phyloP scores from a whole-genome alignment of 2,329 filamentous ascomycete genomes.

The Epichloe gansuensis region DNA sequence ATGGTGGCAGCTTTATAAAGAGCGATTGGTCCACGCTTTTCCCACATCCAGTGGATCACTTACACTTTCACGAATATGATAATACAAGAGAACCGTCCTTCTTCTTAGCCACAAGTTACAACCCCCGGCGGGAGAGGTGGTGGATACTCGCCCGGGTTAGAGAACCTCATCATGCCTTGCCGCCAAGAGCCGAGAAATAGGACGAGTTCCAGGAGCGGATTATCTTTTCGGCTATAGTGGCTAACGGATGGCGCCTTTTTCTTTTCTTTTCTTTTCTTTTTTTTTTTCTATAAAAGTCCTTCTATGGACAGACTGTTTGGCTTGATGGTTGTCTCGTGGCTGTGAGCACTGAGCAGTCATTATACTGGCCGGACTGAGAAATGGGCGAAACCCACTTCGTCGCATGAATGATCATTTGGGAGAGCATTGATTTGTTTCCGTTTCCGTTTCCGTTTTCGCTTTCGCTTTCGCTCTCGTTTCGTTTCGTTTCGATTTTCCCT shows the following conservation, averaged over 20 bases:
- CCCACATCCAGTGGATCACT: not conserved
- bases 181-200: not conserved
- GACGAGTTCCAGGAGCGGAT: not conserved
- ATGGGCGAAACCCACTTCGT: not conserved
- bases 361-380: not conserved
- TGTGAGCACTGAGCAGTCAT: not conserved
- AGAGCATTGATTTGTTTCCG: too few species aligned
- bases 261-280: too few species aligned
- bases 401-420: not conserved
- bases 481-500: too few species aligned
- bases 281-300: too few species aligned
- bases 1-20: not conserved
- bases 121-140: not conserved
- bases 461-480: too few species aligned
- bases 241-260: not conserved
- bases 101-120: not conserved
- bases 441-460: too few species aligned
- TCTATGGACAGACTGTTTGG: too few species aligned
- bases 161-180: not conserved
- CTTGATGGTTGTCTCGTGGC: not conserved
- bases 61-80: not conserved
- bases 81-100: not conserved
- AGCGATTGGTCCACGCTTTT: not conserved
- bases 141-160: not conserved
- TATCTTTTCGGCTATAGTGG: not conserved